Evolutionary conservation across 2,329 filamentous ascomycete genomes (phyloP).

Genomic region (Diaporthe velutina): DNA sequence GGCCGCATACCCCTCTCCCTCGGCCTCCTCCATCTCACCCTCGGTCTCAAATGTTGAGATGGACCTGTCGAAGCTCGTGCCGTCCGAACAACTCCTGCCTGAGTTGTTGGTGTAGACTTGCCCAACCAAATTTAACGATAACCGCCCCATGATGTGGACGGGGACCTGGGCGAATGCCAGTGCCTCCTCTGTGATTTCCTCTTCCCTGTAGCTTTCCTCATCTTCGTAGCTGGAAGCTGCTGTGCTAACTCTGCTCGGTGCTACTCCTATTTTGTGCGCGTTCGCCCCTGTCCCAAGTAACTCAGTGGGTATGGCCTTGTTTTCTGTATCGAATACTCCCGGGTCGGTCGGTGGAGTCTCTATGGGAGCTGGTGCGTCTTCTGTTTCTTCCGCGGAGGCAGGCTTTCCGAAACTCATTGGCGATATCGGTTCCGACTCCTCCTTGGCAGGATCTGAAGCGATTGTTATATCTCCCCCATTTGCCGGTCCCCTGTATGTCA

Average conservation of each 20-base stretch:
- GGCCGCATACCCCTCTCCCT: conserved; percentile 23
- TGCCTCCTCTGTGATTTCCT: conserved; percentile 37
- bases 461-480: neutral
- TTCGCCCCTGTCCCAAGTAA: neutral
- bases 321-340: neutral
- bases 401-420: conserved; percentile 14
- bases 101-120: conserved; percentile 37
- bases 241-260: conserved; percentile 22
- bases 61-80: conserved; percentile 33
- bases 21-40: conserved; percentile 29
- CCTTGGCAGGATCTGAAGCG: neutral
- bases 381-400: neutral
- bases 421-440: conserved; percentile 19
- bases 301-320: neutral
- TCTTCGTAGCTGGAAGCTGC: neutral
- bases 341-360: neutral
- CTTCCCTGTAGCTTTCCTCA: neutral
- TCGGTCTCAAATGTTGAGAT: conserved; percentile 33
- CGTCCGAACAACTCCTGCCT: conserved; percentile 26
- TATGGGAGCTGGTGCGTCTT: neutral
- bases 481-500: conserved; percentile 1
- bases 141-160: conserved; percentile 35
- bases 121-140: conserved; percentile 38
- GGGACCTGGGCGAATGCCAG: conserved; percentile 39
- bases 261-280: neutral